phyloP scores from a whole-genome alignment of 371 early-diverging fungal genomes.

The Syncephalastrum sp. region DNA sequence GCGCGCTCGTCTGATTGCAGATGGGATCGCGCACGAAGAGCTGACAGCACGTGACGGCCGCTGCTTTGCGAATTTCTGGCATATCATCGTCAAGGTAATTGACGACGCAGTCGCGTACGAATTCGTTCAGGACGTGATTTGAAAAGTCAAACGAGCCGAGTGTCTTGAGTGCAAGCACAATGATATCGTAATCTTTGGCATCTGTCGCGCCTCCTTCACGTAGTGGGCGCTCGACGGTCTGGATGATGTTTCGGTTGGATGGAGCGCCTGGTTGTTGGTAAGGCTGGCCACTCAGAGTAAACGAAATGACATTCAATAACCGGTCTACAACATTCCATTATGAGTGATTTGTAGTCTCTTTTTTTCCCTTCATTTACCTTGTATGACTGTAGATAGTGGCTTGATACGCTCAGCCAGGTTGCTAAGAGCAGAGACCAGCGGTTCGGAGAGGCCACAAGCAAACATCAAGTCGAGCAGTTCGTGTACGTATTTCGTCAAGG shows the following conservation, averaged over 20 bases:
- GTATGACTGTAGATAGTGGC: constrained; percentile 82
- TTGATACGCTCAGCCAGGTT: constrained; percentile 83
- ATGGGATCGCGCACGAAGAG: constrained; percentile 77
- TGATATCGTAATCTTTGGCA: constrained; percentile 71
- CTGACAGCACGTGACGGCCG: constrained; percentile 88
- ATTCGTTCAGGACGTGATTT: constrained; percentile 82
- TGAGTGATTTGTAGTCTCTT: background rate
- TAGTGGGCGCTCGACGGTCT: constrained; percentile 41
- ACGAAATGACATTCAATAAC: constrained; percentile 86
- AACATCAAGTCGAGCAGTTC: constrained; percentile 93
- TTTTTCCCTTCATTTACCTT: constrained; percentile 54
- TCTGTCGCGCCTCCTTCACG: constrained; percentile 53
- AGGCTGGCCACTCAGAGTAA: constrained; percentile 81
- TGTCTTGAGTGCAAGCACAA: constrained; percentile 85
- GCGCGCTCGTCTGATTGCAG: constrained; percentile 76
- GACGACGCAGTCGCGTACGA: constrained; percentile 86
- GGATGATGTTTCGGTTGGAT: constrained; percentile 33
- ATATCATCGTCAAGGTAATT: constrained; percentile 86
- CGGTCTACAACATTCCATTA: constrained; percentile 54
- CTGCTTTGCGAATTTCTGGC: constrained; percentile 81
- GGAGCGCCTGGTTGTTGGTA: constrained; percentile 86
- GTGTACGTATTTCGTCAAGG: constrained; percentile 82
- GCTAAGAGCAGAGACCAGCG: constrained; percentile 78
- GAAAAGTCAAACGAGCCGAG: constrained; percentile 89
- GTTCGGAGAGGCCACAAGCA: constrained; percentile 79